Percentiles rank a stretch among this genome's conserved stretches.
These are phyloP conservation scores for Eucalyptus erythrocorys DNA, from an alignment of 345 rosid species.

Conservation along the genomic window DNA sequence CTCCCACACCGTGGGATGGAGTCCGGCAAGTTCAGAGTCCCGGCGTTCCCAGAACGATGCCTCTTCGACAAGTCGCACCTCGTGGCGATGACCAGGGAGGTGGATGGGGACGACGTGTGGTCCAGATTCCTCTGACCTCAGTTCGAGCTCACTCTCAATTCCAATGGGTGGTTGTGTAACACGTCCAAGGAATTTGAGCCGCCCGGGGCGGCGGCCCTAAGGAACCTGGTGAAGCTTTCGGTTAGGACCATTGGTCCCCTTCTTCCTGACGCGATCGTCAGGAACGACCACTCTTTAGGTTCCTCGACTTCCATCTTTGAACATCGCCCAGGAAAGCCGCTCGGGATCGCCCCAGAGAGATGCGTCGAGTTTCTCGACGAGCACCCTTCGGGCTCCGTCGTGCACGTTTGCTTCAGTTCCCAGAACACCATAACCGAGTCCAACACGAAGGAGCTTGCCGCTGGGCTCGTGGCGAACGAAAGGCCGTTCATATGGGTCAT, in stretches of 20 bases:
- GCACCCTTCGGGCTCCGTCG: slow-evolving; percentile 12
- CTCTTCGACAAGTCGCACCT: slow-evolving; percentile 25
- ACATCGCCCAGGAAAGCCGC: slow-evolving; percentile 3
- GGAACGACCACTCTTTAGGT: not conserved
- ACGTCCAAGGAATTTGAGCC: slow-evolving; percentile 29
- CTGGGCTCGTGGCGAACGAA: slow-evolving; percentile 21
- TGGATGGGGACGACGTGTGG: slow-evolving; percentile 30
- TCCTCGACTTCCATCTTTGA: not conserved
- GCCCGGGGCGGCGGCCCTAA: slow-evolving; percentile 5
- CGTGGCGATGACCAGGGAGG: slow-evolving; percentile 6
- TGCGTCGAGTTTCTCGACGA: slow-evolving; percentile 26
- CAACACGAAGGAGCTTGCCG: slow-evolving; percentile 35
- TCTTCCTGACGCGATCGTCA: slow-evolving; percentile 5
- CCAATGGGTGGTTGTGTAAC: slow-evolving; percentile 24
- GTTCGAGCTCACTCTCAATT: slow-evolving; percentile 5
- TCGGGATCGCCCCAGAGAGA: slow-evolving; percentile 10
- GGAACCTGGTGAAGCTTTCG: slow-evolving; percentile 11
- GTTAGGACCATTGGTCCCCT: slow-evolving; percentile 36
- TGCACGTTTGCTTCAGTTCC: slow-evolving; percentile 37
- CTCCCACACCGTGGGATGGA: slow-evolving; percentile 25
- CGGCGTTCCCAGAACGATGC: slow-evolving; percentile 29
- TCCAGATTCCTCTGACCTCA: slow-evolving; percentile 21
- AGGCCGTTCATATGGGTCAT: slow-evolving; percentile 36
- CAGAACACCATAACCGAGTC: slow-evolving; percentile 25
- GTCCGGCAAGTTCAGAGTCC: slow-evolving; percentile 14